Percentiles rank a stretch among this genome's conserved stretches.
Conservation (phyloP, 192 early-diverging fungal genomes). For the Backusella luteola region DNA sequence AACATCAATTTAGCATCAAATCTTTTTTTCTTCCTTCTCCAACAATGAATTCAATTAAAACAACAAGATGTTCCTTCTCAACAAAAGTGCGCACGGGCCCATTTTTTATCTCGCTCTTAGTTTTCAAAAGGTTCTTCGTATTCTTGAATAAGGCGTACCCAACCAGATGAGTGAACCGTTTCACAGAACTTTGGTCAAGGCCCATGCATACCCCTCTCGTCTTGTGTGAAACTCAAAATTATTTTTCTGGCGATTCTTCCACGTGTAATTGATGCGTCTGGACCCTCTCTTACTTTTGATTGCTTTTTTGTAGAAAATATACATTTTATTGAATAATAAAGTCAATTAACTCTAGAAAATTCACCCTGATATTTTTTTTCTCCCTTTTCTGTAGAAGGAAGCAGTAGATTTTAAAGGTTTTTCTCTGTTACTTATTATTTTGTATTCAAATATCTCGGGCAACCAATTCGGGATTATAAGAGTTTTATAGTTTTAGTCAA, state of each 20-base stretch:
- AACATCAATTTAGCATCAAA: not conserved
- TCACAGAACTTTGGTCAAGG: not conserved
- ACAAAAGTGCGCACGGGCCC: not conserved
- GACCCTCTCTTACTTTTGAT: not conserved
- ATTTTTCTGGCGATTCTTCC: not conserved
- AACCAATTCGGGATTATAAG: not conserved
- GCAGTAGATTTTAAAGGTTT: not conserved
- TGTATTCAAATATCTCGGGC: slow-evolving; percentile 1
- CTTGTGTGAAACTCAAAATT: not conserved
- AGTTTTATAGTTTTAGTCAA: not conserved
- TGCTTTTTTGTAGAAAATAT: not conserved
- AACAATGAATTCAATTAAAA: not conserved
- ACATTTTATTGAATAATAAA: not conserved
- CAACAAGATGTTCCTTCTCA: not conserved
- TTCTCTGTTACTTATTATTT: not conserved
- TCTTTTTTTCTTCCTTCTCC: not conserved
- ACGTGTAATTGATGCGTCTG: not conserved
- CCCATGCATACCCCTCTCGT: not conserved
- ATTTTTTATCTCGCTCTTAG: not conserved
- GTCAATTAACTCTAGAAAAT: not conserved
- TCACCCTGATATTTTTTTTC: not conserved
- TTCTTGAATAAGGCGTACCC: not conserved
- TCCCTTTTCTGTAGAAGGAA: not conserved
- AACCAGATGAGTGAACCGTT: not conserved
- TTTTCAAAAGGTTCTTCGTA: not conserved